A percentile compares a stretch with the other conserved stretches of the same genome.
Evolutionary conservation across 2,329 filamentous ascomycete genomes (phyloP).

Genomic region (Ophiocordyceps unilateralis): DNA sequence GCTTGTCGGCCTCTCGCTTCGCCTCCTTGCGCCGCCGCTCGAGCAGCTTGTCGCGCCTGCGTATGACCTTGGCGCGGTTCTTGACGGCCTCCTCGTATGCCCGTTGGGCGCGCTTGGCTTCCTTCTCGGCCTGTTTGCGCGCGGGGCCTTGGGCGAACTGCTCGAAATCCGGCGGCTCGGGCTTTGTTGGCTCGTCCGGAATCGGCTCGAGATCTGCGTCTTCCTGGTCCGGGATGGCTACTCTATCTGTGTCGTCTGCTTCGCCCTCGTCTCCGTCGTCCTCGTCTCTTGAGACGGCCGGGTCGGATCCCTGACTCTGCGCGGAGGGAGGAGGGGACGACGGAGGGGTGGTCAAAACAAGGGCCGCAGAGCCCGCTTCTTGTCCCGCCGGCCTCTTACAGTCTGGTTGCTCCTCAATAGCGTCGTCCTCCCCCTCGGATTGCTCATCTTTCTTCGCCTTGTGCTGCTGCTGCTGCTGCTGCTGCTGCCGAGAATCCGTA

Average conservation of each 20-base stretch:
- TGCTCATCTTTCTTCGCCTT: too few species aligned
- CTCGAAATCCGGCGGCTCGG: constrained; percentile 29
- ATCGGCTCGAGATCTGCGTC: constrained; percentile 21
- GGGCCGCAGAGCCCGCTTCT: not conserved
- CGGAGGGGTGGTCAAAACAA: not conserved
- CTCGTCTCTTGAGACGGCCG: not conserved
- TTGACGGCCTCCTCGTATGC: constrained; percentile 50
- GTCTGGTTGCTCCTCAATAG: not conserved
- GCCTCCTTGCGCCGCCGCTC: constrained; percentile 33
- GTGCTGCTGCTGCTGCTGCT: too few species aligned
- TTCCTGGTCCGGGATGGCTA: too few species aligned
- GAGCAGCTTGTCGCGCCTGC: constrained; percentile 42
- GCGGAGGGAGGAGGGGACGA: not conserved
- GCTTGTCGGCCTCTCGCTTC: constrained; percentile 22
- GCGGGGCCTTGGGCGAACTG: constrained; percentile 39
- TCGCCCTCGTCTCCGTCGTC: not conserved
- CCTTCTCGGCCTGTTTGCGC: constrained; percentile 52
- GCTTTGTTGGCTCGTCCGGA: constrained; percentile 30
- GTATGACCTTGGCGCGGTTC: constrained; percentile 45
- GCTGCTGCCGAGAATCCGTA: too few species aligned
- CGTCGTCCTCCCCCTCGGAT: not conserved
- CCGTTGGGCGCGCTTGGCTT: constrained; percentile 44
- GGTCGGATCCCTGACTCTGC: not conserved
- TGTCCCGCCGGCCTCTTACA: not conserved
- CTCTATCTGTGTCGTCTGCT: not conserved